Evolutionary conservation across 2,329 filamentous ascomycete genomes (phyloP).

Genomic region (Epichloe scottii): DNA sequence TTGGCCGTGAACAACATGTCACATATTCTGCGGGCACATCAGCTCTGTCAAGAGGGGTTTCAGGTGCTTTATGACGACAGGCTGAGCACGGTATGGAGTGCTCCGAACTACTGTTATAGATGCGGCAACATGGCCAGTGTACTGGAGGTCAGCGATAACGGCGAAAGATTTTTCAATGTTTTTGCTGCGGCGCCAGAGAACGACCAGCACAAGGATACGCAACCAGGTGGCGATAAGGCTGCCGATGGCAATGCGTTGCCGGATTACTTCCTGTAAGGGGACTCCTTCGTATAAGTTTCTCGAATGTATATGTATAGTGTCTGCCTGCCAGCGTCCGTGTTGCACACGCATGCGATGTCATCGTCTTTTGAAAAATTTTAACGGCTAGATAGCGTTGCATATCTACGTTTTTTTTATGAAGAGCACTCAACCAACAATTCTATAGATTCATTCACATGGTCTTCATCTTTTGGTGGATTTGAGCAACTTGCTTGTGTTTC

Average conservation of each 20-base stretch:
- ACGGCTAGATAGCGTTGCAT: not conserved
- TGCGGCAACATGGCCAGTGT: slow-evolving; percentile 98
- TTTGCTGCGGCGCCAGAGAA: slow-evolving; percentile 96
- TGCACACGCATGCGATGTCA: not conserved
- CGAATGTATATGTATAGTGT: not conserved
- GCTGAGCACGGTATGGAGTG: slow-evolving; percentile 94
- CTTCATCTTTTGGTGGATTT: not conserved
- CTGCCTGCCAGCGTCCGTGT: not conserved
- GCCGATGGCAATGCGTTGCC: slow-evolving; percentile 51
- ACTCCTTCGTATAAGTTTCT: not conserved
- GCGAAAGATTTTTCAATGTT: slow-evolving; percentile 93
- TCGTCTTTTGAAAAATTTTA: not conserved
- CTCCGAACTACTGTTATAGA: slow-evolving; percentile 88
- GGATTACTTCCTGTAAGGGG: slow-evolving; percentile 54
- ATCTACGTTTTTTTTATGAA: not conserved
- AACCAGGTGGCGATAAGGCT: slow-evolving; percentile 62
- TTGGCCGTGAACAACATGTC: slow-evolving; percentile 95
- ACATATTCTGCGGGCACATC: slow-evolving; percentile 94
- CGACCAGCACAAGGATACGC: slow-evolving; percentile 76
- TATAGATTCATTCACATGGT: not conserved
- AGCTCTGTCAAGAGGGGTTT: slow-evolving; percentile 95
- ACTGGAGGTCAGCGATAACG: slow-evolving; percentile 84
- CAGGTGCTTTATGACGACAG: slow-evolving; percentile 93
- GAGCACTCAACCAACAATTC: not conserved
- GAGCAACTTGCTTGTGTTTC: not conserved